Evolutionary conservation across 129 eudicot genomes (phyloP).

Genomic region (Artemisia argyi): DNA sequence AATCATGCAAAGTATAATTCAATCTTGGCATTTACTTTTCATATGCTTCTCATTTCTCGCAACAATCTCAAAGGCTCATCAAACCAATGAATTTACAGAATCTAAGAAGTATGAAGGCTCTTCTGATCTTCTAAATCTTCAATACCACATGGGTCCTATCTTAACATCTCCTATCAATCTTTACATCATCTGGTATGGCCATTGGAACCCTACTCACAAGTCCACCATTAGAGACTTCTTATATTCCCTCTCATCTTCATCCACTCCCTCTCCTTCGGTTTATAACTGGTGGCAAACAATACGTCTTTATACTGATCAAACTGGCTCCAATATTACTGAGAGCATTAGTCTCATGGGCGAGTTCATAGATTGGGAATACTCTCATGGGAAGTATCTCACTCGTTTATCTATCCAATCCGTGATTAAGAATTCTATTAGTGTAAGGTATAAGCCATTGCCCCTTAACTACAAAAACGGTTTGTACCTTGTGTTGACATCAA

Average conservation of each 20-base stretch:
- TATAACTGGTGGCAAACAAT: slow-evolving; percentile 60
- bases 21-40: slow-evolving; percentile 12
- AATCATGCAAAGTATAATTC: slow-evolving; percentile 31
- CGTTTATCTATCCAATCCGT: slow-evolving; percentile 51
- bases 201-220: slow-evolving; percentile 52
- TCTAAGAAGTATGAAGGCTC: slow-evolving; percentile 61
- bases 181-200: slow-evolving; percentile 71
- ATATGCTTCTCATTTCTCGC: slow-evolving; percentile 26
- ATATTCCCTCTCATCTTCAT: slow-evolving; percentile 44
- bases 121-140: slow-evolving; percentile 50
- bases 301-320: slow-evolving; percentile 56
- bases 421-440: slow-evolving; percentile 32
- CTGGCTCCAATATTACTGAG: slow-evolving; percentile 47
- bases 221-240: slow-evolving; percentile 55
- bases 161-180: slow-evolving; percentile 52
- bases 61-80: slow-evolving; percentile 39
- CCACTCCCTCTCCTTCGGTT: slow-evolving; percentile 50
- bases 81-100: slow-evolving; percentile 25
- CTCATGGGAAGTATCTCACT: slow-evolving; percentile 42
- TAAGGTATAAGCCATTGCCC: slow-evolving; percentile 27
- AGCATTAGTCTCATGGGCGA: slow-evolving; percentile 43
- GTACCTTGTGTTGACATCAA: slow-evolving; percentile 55
- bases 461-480: slow-evolving; percentile 47
- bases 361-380: slow-evolving; percentile 43
- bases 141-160: slow-evolving; percentile 78